Evolutionary conservation across 2,329 filamentous ascomycete genomes (phyloP).

Genomic region (Cyphellophora attinorum): DNA sequence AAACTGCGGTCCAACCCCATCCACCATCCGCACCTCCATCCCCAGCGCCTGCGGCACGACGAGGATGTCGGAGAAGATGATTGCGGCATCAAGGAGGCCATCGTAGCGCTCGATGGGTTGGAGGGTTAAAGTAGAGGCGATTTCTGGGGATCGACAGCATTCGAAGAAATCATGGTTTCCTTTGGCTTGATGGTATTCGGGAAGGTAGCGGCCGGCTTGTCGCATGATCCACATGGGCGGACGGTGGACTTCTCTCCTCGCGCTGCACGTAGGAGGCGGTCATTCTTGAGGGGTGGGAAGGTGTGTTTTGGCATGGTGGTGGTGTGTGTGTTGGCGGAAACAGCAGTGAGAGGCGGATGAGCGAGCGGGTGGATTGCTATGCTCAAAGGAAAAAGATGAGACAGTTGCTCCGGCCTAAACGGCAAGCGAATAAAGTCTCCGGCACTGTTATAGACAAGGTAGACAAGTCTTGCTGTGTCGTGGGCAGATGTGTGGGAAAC

Average conservation of each 20-base stretch:
- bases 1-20: conserved; percentile 94
- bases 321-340: too few relatives aligned
- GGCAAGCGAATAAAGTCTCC: too few relatives aligned
- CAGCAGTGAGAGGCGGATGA: too few relatives aligned
- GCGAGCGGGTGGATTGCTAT: too few relatives aligned
- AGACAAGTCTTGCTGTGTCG: too few relatives aligned
- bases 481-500: too few relatives aligned
- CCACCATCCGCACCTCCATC: conserved; percentile 97
- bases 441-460: too few relatives aligned
- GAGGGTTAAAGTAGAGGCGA: conserved; percentile 85
- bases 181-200: conserved; percentile 95
- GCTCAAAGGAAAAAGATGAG: too few relatives aligned
- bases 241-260: conserved; percentile 81
- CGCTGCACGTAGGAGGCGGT: conserved; percentile 81
- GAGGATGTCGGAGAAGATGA: conserved; percentile 98
- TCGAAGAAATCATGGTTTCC: conserved; percentile 89
- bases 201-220: conserved; percentile 94
- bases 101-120: conserved; percentile 89
- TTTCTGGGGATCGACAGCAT: conserved; percentile 87
- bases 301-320: conserved; percentile 37
- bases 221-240: conserved; percentile 99
- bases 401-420: too few relatives aligned
- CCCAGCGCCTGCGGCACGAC: conserved; percentile 97
- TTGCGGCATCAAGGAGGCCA: conserved; percentile 87
- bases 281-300: conserved; percentile 84